Evolutionary conservation across 805 yeast genomes (phyloP).

Genomic region (Candida insectorum): DNA sequence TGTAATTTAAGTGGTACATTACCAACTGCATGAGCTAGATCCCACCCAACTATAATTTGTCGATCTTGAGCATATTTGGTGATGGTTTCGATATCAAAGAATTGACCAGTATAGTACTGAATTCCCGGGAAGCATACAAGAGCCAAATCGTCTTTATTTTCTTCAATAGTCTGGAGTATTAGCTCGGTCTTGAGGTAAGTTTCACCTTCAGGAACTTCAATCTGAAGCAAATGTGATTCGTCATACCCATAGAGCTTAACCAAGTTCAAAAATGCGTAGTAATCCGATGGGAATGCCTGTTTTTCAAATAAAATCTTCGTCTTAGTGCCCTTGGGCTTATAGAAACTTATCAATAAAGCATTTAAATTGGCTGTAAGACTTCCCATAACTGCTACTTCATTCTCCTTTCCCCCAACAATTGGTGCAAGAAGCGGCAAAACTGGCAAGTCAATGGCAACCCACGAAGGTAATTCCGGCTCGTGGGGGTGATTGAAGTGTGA

Average conservation of each 20-base stretch:
- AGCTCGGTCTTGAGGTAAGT: conserved; percentile 59
- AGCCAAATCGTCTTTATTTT: conserved; percentile 59
- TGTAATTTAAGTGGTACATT: conserved; percentile 76
- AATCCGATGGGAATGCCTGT: conserved; percentile 90
- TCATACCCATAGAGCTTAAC: conserved; percentile 57
- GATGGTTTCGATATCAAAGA: conserved; percentile 69
- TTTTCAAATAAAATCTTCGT: conserved; percentile 78
- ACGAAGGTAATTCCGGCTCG: conserved; percentile 45
- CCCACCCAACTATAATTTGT: conserved; percentile 80
- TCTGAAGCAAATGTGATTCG: conserved; percentile 57
- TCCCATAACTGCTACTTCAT: conserved; percentile 88
- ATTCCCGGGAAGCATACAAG: conserved; percentile 81
- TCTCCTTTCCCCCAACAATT: conserved; percentile 67
- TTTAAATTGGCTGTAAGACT: conserved; percentile 82
- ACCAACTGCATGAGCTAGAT: conserved; percentile 91
- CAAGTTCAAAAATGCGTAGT: conserved; percentile 77
- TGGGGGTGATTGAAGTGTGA: conserved; percentile 75
- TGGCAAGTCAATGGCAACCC: conserved; percentile 87
- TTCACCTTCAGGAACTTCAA: conserved; percentile 59
- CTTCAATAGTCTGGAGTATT: conserved; percentile 54
- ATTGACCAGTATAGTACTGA: conserved; percentile 90
- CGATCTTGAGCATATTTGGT: conserved; percentile 55
- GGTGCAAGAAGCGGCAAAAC: conserved; percentile 65
- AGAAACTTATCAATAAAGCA: conserved; percentile 68
- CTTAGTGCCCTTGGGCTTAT: conserved; percentile 56